Conservation (phyloP, 306 rosid species). For the Abrus pulchellus region DNA sequence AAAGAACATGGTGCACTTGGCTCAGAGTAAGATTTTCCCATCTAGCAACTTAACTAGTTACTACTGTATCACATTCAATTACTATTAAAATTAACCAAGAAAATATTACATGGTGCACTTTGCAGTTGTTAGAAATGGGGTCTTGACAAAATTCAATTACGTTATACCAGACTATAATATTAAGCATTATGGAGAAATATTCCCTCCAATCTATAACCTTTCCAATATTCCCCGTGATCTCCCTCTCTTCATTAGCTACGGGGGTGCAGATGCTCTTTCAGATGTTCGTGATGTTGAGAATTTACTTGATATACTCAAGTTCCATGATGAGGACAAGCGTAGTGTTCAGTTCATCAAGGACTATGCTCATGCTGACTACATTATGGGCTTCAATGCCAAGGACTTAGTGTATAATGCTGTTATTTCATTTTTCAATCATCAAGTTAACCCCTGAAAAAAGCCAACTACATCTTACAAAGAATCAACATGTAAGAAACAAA, state of each 20-base stretch:
- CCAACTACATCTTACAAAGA: not conserved
- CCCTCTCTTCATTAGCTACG: constrained; percentile 88
- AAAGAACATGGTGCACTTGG: constrained; percentile 83
- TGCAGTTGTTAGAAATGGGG: constrained; percentile 73
- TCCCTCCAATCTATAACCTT: constrained; percentile 80
- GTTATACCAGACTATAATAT: constrained; percentile 55
- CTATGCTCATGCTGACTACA: constrained; percentile 81
- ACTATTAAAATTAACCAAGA: not conserved
- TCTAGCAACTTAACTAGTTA: not conserved
- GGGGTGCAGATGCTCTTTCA: constrained; percentile 82
- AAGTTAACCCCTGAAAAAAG: constrained; percentile 42
- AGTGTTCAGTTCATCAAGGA: constrained; percentile 65
- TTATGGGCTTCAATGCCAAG: constrained; percentile 81
- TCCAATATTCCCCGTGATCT: constrained; percentile 80
- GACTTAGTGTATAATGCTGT: constrained; percentile 68
- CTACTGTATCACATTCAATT: not conserved
- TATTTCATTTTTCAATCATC: constrained; percentile 66
- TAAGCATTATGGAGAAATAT: constrained; percentile 66
- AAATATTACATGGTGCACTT: constrained; percentile 47
- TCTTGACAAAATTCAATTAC: constrained; percentile 72
- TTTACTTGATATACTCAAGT: constrained; percentile 70
- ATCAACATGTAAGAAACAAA: constrained; percentile 19
- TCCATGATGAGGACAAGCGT: constrained; percentile 72
- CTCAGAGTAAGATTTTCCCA: constrained; percentile 72
- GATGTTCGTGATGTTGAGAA: constrained; percentile 66